These are phyloP conservation scores for Pistacia integerrima DNA, from an alignment of 345 rosid species.

Conservation along the genomic window DNA sequence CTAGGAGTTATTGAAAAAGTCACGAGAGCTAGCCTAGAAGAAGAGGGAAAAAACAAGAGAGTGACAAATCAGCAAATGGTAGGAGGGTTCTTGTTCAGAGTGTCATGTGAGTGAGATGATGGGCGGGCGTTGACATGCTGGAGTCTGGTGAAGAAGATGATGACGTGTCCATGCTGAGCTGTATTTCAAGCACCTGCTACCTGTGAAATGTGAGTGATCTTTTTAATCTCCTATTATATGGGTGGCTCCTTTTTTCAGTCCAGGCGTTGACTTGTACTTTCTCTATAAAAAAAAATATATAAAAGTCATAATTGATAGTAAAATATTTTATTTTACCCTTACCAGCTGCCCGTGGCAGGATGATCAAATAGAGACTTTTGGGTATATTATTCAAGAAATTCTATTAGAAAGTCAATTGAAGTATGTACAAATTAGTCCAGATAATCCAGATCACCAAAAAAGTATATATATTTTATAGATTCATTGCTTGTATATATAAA, in stretches of 20 bases:
- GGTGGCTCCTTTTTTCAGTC: neutral
- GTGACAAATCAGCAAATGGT: conserved; percentile 10
- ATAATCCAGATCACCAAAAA: too few species aligned
- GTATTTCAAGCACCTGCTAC: neutral
- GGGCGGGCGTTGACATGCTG: conserved; percentile 38
- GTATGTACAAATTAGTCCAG: too few species aligned
- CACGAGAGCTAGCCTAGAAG: neutral
- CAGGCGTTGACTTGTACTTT: too few species aligned
- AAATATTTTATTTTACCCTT: too few species aligned
- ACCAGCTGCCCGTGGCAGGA: too few species aligned
- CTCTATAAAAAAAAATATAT: too few species aligned
- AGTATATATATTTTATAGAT: too few species aligned
- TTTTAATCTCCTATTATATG: neutral
- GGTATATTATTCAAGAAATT: too few species aligned
- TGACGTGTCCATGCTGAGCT: conserved; percentile 4
- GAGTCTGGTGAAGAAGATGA: neutral
- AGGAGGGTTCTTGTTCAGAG: conserved; percentile 3
- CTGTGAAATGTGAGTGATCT: neutral
- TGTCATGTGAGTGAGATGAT: conserved; percentile 30
- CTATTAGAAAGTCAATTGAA: too few species aligned
- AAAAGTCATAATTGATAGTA: too few species aligned
- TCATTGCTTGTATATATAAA: too few species aligned
- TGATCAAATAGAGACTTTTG: too few species aligned
- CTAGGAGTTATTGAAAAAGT: neutral
- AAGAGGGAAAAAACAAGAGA: neutral